phyloP scores from a whole-genome alignment of 2,329 filamentous ascomycete species.

The Beauveria medogensis region DNA sequence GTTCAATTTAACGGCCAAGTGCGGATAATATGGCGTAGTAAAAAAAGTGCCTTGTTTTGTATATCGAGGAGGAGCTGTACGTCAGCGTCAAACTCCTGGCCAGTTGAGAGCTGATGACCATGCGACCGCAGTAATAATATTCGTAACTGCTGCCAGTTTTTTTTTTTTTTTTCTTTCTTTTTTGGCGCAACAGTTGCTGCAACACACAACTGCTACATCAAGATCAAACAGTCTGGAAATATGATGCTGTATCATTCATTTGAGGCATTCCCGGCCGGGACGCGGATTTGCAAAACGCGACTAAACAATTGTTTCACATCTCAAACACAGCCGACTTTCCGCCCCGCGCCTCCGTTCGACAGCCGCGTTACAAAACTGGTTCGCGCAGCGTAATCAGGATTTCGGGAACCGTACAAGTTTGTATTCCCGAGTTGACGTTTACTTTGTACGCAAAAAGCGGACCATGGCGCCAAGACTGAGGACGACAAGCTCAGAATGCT shows the following conservation, averaged over 20 bases:
- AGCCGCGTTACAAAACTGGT: not conserved
- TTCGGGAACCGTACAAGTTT: too few species aligned
- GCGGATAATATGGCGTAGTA: too few species aligned
- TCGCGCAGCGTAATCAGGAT: too few species aligned
- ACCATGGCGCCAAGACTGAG: not conserved
- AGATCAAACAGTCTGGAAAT: not conserved
- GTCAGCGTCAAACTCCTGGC: too few species aligned
- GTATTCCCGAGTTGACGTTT: too few species aligned
- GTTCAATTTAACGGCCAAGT: not conserved
- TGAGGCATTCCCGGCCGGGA: not conserved
- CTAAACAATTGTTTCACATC: slow-evolving; percentile 1
- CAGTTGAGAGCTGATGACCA: too few species aligned
- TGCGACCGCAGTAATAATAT: too few species aligned
- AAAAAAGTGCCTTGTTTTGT: not conserved
- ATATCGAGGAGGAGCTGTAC: too few species aligned
- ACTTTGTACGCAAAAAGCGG: too few species aligned
- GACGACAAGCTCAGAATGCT: not conserved
- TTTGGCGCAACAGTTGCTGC: not conserved
- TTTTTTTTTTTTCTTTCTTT: too few species aligned
- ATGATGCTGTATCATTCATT: not conserved
- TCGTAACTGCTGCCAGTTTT: too few species aligned
- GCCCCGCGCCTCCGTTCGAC: not conserved
- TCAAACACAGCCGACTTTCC: not conserved
- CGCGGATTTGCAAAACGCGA: not conserved
- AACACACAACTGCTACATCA: not conserved